Base-by-base conservation (phyloP, 805 yeast genomes). In the Yamadazyma kitorensis region DNA sequence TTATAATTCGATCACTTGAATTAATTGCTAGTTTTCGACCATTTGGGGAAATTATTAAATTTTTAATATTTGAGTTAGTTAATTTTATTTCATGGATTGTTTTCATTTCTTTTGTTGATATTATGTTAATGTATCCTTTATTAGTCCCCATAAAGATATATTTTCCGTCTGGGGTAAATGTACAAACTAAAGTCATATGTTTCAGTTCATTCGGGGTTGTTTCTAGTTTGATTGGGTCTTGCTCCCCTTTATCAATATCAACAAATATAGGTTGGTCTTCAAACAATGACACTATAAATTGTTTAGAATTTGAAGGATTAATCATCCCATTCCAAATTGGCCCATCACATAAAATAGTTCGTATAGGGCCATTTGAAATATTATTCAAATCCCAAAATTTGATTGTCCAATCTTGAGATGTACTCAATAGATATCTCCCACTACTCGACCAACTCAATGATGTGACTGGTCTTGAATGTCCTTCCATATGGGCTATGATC, bases 391-490 rank as follows among this genome's bases (percentile, higher is more conserved):
- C 96, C 96, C 96, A 89, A 19, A 88, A 51, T 31, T 82, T 76
- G 26, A 82, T 74, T 32, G 69, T 71, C 93, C 95, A 88, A 55
- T 91, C 97, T 47, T 87, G 76, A 0, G 89, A 77, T 10, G 87
- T 67, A 3, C 85, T 70, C 3, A 89, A 60, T 2, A 89, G 47
- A 47, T 74, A 86, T 16, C 84, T 55, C 0, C 94, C 93, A 54
- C 82, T 76, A 0, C 47, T 43, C 0, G 91, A 80, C 97, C 96
- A 89, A 39, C 74, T 63, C 12, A 83, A 37, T 1, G 89, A 78
- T 17, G 87, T 86, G 17, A 91, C 71, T 1, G 89, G 74, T 27
- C 87, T 63, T 1, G 78, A 70, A 51, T 91, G 97, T 4, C 82
- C 80, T 19, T 72, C 64, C 19, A 84, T 59, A 8, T 72, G 68